phyloP scores from a whole-genome alignment of 2,329 filamentous ascomycete species.

The Tolypocladium ophioglossoides region DNA sequence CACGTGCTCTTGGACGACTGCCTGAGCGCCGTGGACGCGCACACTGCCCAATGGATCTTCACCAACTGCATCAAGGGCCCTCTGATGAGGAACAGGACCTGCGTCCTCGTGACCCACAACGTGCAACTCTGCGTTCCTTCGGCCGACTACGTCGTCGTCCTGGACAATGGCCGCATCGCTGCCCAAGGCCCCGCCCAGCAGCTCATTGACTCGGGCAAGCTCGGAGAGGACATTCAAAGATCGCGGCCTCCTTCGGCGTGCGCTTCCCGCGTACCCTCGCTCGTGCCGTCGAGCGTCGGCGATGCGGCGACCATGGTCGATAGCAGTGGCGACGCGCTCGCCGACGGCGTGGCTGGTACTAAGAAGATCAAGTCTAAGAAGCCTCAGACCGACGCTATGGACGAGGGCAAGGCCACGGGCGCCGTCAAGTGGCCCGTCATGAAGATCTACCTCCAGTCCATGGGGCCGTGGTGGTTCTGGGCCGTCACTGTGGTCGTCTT shows the following conservation, averaged over 20 bases:
- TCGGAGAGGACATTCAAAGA: slow-evolving; percentile 74
- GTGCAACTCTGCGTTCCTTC: slow-evolving; percentile 75
- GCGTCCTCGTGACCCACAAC: slow-evolving; percentile 93
- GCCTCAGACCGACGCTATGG: slow-evolving; percentile 43
- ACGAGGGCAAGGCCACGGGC: slow-evolving; percentile 73
- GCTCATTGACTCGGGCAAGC: slow-evolving; percentile 75
- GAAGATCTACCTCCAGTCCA: slow-evolving; percentile 71
- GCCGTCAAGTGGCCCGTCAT: slow-evolving; percentile 85
- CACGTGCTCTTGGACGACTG: slow-evolving; percentile 92
- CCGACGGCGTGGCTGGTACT: slow-evolving; percentile 32
- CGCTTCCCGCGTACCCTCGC: slow-evolving; percentile 65
- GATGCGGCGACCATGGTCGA: slow-evolving; percentile 50
- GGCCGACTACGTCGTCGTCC: slow-evolving; percentile 69
- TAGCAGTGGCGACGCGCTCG: slow-evolving; percentile 32
- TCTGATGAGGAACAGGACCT: slow-evolving; percentile 80
- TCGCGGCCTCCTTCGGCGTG: slow-evolving; percentile 60
- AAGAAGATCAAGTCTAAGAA: slow-evolving; percentile 36
- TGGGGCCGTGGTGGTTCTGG: slow-evolving; percentile 99
- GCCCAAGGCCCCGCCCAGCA: slow-evolving; percentile 68
- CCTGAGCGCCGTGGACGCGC: slow-evolving; percentile 90
- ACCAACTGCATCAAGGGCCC: slow-evolving; percentile 83
- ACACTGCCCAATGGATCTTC: slow-evolving; percentile 98
- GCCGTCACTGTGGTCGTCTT: slow-evolving; percentile 65
- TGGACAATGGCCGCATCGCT: slow-evolving; percentile 76
- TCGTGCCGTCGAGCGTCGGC: slow-evolving; percentile 64